Evolutionary conservation across 257 asterid genomes (phyloP), one percentile per base, ranked within the genome.

Genomic region (Ballota nigra): DNA sequence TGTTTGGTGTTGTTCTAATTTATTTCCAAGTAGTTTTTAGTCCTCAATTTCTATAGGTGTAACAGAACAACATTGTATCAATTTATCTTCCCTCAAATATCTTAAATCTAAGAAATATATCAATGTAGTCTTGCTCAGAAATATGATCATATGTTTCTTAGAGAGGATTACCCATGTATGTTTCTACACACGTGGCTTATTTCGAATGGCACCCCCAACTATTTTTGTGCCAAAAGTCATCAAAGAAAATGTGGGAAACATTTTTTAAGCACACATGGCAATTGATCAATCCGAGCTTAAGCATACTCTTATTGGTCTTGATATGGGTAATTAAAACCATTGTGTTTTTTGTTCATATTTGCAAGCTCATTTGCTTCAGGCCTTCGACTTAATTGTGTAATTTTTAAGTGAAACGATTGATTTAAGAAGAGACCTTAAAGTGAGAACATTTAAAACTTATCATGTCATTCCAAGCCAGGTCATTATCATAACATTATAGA

Each of bases 101-200:
- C 16, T 29, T 23, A 45, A 57, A 23, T 68, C 16, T 3, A 26
- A 20, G 76, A 43, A 28, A 75, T 29, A 45, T 69, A 20, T 20
- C 15, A 23, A 53, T 53, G 9, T 57, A 31, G 18, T 20, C 49
- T 38, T n/a, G 22, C 53, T 52, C 36, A 52, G 63, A n/a, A n/a
- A n/a, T n/a, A 5, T 69, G 26, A 18, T 60, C 22, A 31, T 33
- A 22, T 63, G 18, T 12, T 11, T 74, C 20, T 18, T n/a, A 91
- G 97, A 97, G 97, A 72, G 95, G 99, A 34, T 75, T 95, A 24
- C 99, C 99, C 8, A 92, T 95, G 98, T 92, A 88, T 71, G 99
- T 95, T 80, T 97, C 98, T 0, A 89, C 98, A 0, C n/a, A n/a
- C 98, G 99, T 55, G 95, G 96, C 47, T 81, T 92, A 62, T 89